Evolutionary conservation across 257 asterid genomes (phyloP).

Genomic region (Hygrophila difformis): DNA sequence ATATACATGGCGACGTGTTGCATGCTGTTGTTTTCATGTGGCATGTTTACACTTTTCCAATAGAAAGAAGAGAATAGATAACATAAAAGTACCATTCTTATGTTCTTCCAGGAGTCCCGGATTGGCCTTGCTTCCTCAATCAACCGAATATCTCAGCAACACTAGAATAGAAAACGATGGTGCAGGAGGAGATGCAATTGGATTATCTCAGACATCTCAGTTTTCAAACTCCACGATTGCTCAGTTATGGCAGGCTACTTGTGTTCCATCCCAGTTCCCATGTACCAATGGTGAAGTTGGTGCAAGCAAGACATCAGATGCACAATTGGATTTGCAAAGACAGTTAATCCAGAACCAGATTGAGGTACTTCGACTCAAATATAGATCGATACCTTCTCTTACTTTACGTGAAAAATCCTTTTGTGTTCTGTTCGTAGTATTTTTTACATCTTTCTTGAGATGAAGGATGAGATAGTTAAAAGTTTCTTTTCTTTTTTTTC

Average conservation of each 20-base stretch:
- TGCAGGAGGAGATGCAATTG: conserved; percentile 22
- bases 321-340: conserved; percentile 48
- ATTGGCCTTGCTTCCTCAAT: conserved; percentile 35
- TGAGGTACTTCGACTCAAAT: conserved; percentile 43
- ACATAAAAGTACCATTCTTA: neutral
- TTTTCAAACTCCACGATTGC: conserved; percentile 20
- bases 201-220: conserved; percentile 28
- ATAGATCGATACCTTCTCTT: too few relatives aligned
- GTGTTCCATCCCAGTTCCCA: conserved; percentile 22
- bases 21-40: neutral
- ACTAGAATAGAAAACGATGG: conserved; percentile 20
- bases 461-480: neutral
- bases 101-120: conserved; percentile 29
- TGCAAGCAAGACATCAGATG: conserved; percentile 26
- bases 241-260: conserved; percentile 23
- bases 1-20: neutral
- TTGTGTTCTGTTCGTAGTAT: too few relatives aligned
- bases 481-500: neutral
- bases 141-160: conserved; percentile 20
- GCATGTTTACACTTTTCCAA: neutral
- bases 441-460: neutral
- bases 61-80: conserved; percentile 8
- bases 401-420: too few relatives aligned
- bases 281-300: conserved; percentile 20
- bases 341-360: conserved; percentile 54